A percentile compares a stretch with the other conserved stretches of the same genome.
Evolutionary conservation across 192 early-diverging fungal genomes (phyloP).

Genomic region (Spinellus fusiger): DNA sequence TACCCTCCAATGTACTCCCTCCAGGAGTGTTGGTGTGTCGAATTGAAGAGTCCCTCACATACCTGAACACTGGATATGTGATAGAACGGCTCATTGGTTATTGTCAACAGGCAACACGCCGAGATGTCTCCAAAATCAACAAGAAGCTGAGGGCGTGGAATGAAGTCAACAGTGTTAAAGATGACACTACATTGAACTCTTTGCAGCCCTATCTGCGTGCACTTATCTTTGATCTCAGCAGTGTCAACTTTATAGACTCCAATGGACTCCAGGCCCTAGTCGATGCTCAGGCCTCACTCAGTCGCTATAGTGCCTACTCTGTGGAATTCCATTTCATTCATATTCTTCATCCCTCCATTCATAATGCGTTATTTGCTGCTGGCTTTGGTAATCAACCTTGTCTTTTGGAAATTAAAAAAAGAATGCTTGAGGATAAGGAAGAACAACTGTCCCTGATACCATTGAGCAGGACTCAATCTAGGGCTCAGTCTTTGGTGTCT

Average conservation of each 20-base stretch:
- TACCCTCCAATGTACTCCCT: constrained; percentile 19
- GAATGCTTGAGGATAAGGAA: too few species aligned
- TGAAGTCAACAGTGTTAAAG: constrained; percentile 25
- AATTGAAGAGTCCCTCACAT: constrained; percentile 61
- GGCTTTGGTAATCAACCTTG: constrained; percentile 21
- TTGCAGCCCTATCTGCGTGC: constrained; percentile 53
- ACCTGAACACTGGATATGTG: constrained; percentile 63
- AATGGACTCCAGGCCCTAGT: constrained; percentile 75
- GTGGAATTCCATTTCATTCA: constrained; percentile 29
- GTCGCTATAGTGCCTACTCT: constrained; percentile 15
- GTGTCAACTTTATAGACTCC: constrained; percentile 72
- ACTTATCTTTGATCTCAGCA: constrained; percentile 77
- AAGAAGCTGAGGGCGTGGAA: constrained; percentile 32
- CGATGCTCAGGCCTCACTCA: constrained; percentile 38
- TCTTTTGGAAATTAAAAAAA: too few species aligned
- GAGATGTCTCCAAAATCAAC: too few species aligned
- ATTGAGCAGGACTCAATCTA: too few species aligned
- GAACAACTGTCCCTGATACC: too few species aligned
- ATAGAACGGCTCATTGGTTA: constrained; percentile 43
- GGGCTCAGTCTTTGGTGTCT: too few species aligned
- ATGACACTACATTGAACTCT: neutral
- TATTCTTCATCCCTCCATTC: constrained; percentile 14
- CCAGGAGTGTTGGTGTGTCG: constrained; percentile 67
- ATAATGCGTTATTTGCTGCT: constrained; percentile 6
- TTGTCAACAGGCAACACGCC: constrained; percentile 13